Percentiles rank a stretch among this genome's conserved stretches.
phyloP scores from a whole-genome alignment of 495 filamentous ascomycete species.

The Xylaria acuta region DNA sequence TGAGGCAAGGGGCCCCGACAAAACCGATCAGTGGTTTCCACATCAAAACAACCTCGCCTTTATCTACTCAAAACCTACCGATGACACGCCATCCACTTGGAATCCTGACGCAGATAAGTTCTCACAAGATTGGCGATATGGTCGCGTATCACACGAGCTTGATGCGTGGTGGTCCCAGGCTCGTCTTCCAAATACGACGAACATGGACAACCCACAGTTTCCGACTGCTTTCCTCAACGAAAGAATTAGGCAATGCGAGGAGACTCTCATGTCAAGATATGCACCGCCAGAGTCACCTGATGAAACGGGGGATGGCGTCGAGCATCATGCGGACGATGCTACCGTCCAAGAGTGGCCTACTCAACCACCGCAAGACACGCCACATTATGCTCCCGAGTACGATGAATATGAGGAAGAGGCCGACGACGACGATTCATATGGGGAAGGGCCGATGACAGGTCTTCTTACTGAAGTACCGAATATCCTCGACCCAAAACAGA shows the following conservation, averaged over 20 bases:
- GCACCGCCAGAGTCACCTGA: conserved; percentile 49
- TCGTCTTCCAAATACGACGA: conserved; percentile 59
- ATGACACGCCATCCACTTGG: conserved; percentile 48
- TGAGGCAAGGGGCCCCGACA: conserved; percentile 36
- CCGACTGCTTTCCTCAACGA: conserved; percentile 58
- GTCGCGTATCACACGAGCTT: conserved; percentile 62
- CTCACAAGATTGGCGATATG: conserved; percentile 58
- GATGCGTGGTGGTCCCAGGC: conserved; percentile 63
- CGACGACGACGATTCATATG: conserved; percentile 80
- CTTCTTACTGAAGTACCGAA: conserved; percentile 92
- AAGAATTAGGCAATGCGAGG: conserved; percentile 56
- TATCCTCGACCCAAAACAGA: conserved; percentile 89
- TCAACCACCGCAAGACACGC: conserved; percentile 49
- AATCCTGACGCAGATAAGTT: conserved; percentile 55
- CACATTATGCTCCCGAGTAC: conserved; percentile 50
- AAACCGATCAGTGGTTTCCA: conserved; percentile 44
- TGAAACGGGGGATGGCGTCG: conserved; percentile 41
- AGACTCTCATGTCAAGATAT: conserved; percentile 54
- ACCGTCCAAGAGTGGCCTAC: conserved; percentile 58
- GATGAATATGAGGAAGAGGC: conserved; percentile 73
- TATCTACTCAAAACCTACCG: conserved; percentile 48
- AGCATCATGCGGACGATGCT: conserved; percentile 55
- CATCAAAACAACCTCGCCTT: conserved; percentile 47
- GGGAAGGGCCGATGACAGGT: conserved; percentile 84
- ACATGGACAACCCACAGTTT: conserved; percentile 58